Evolutionary conservation across 306 rosid genomes (phyloP), one percentile per base, ranked within the genome.

Genomic region (Malus fusca): DNA sequence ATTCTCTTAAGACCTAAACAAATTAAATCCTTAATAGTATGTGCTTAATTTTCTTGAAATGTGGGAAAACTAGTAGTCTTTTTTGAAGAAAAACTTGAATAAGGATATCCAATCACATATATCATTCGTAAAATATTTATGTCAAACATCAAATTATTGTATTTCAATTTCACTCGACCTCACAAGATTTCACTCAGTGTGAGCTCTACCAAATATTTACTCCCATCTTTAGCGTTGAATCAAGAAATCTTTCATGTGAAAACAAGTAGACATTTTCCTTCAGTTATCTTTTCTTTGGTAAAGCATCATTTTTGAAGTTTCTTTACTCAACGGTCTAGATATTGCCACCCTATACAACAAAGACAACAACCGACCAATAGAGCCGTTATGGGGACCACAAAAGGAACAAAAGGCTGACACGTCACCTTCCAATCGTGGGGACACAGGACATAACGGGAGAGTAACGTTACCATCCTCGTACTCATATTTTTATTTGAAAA

Each of bases 351-450:
- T 2, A 51, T 17, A 14, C 55, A 51, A 17, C 55, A 17, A 17
- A 5, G 55, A 60, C 66, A 60, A 44, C 37, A 5, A 74, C 76
- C 42, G 46, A 74, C 77, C 65, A 63, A 78, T 56, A 71, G 67
- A 78, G 82, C 82, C 82, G 82, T 78, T 78, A 44, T 68, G 55
- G 70, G 66, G 81, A 60, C 76, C 31, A 9, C 15, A 28, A 31
- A 42, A 61, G 23, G 46, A 77, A 48, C 70, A 60, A 10, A 77
- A 64, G 71, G 76, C 76, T 73, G 76, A 66, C 67, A 59, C 59
- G 43, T 73, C 76, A 46, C 44, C 67, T 8, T 56, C 76, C 40
- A 10, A n/a, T 14, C 4, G 0, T 60, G 23, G 75, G 52, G 13
- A 63, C 80, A 44, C 69, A 46, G 43, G 61, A 28, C 68, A 69